Evolutionary conservation across 2,329 filamentous ascomycete genomes (phyloP), one percentile per base, ranked within the genome.

Genomic region (Diaporthe vexans): DNA sequence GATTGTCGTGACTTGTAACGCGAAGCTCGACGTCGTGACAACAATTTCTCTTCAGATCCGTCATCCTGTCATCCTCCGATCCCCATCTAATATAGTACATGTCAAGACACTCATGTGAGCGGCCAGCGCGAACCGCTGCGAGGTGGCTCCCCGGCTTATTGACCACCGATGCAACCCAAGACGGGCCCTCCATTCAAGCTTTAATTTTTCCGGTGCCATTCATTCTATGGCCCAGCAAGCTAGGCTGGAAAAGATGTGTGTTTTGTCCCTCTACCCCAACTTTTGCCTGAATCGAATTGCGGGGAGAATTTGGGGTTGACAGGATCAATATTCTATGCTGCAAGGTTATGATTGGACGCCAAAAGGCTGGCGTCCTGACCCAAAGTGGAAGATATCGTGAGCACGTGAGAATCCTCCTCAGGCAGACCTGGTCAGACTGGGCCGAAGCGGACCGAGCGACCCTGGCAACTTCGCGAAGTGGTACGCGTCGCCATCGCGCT

Each of bases 161-260:
- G 46, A 61, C 26, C 59, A 61, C 73, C 69, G 59, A 67, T 56
- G 46, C 59, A n/a, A 74, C 70, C 61, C 37, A 70, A 73, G 52
- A 52, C 61, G 48, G 40, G 13, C 35, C 72, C 65, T 19, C 9
- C 0, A 17, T 24, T 3, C 29, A 67, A 37, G 61, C 61, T 19
- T 67, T 7, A 37, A 67, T 65, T 65, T 65, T 65, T 65, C 59
- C 59, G 59, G 59, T 26, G 59, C 48, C 19, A 48, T 51, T 65
- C 19, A 51, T 46, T 24, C 40, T 33, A 26, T 48, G 40, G 24
- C 33, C 15, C 8, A 26, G 35, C 35, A 59, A 40, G 35, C 57
- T 59, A 29, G 52, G 26, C 26, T 56, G 24, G 35, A 37, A 15
- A 61, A 61, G 15, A 61, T 61, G 24, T 24, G 40, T 13, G 5